Evolutionary conservation across 495 filamentous ascomycete genomes (phyloP).

Genomic region (Astrocystis sublimbata): DNA sequence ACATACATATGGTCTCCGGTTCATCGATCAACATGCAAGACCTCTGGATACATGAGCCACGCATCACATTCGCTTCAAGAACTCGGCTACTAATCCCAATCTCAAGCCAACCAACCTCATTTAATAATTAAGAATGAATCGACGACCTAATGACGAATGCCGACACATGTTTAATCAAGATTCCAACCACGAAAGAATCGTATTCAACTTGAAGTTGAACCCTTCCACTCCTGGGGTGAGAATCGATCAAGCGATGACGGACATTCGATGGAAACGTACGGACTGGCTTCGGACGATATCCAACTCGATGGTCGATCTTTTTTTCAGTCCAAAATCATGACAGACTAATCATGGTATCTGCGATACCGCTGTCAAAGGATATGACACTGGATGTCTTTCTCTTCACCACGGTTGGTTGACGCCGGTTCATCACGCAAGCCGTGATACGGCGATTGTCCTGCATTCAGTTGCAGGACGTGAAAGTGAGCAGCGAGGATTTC

Average conservation of each 20-base stretch:
- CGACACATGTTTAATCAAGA: constrained; percentile 35
- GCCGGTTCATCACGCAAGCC: constrained; percentile 24
- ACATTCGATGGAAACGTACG: constrained; percentile 31
- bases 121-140: constrained; percentile 49
- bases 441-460: constrained; percentile 30
- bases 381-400: constrained; percentile 50
- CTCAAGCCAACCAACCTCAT: constrained; percentile 21
- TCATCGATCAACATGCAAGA: constrained; percentile 25
- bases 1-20: constrained; percentile 40
- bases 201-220: constrained; percentile 43
- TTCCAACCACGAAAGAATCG: constrained; percentile 30
- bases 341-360: constrained; percentile 36
- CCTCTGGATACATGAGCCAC: constrained; percentile 8
- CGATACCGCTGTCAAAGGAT: constrained; percentile 38
- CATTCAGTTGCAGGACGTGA: constrained; percentile 28
- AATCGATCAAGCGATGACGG: constrained; percentile 29
- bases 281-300: constrained; percentile 28
- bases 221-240: constrained; percentile 30
- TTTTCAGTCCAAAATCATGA: constrained; percentile 35
- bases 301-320: constrained; percentile 31
- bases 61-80: constrained; percentile 35
- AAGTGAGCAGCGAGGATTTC: constrained; percentile 34
- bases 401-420: constrained; percentile 32
- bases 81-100: constrained; percentile 22
- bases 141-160: constrained; percentile 46